phyloP scores from a whole-genome alignment of 2,329 filamentous ascomycete species.

The Aspergillus sp. region DNA sequence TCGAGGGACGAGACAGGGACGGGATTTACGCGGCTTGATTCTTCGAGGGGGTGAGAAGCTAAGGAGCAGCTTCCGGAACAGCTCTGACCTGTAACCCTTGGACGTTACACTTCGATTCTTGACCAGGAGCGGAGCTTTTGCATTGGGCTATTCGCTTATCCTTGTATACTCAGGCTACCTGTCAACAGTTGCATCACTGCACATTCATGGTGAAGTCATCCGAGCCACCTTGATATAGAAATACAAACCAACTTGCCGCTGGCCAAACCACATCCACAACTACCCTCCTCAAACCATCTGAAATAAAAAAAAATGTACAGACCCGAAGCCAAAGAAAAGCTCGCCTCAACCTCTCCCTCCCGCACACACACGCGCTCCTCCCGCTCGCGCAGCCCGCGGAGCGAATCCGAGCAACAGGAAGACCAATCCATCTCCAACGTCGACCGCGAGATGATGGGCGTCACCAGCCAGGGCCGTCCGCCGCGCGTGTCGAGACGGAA shows the following conservation, averaged over 20 bases:
- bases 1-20: not conserved
- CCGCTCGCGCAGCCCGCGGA: not conserved
- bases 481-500: slow-evolving; percentile 4
- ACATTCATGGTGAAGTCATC: slow-evolving; percentile 6
- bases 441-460: slow-evolving; percentile 9
- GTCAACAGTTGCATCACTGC: slow-evolving; percentile 7
- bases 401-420: slow-evolving; percentile 3
- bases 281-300: not conserved
- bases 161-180: not conserved
- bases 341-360: too few relatives aligned
- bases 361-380: not conserved
- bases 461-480: slow-evolving; percentile 3
- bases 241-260: not conserved
- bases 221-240: slow-evolving; percentile 1
- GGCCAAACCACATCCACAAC: not conserved
- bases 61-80: not conserved
- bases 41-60: slow-evolving; percentile 1
- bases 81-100: not conserved
- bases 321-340: not conserved
- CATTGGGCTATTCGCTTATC: too few relatives aligned
- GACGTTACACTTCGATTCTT: too few relatives aligned
- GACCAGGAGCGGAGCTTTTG: too few relatives aligned
- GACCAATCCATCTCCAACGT: slow-evolving; percentile 6
- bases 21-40: slow-evolving; percentile 7
- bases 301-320: not conserved